Evolutionary conservation across 192 early-diverging fungal species (phyloP), one percentile per base, ranked within the genome.

Genomic region (Coemansia sp.): DNA sequence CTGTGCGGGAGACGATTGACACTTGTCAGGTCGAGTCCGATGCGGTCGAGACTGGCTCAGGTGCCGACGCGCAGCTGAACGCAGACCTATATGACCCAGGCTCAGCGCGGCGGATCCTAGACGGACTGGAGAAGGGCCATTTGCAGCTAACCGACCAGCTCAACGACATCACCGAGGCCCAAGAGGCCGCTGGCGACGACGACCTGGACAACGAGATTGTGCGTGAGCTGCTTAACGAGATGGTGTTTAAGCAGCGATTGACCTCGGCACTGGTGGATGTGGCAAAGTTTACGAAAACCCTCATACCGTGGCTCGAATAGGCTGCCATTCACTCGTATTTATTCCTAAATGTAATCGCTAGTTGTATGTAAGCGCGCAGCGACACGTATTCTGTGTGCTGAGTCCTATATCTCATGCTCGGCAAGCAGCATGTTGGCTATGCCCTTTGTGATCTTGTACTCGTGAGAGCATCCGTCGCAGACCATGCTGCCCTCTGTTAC

Each of bases 361-460:
- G 24, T n/a, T 38, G n/a, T 14, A 8, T 37, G 32, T 15, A 20
- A 38, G 8, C 15, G 3, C 20, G 4, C 15, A 11, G 4, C 56
- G 24, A 36, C 24, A 25, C 29, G 31, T 19, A 31, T 15, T 58
- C 31, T 58, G 24, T 37, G 24, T 45, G 15, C 19, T 19, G 20
- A 35, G 14, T 27, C 61, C 78, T 65, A 58, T 58, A 63, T 87
- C 73, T 94, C 93, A 59, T 89, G 87, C 68, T 94, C 93, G 24
- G 86, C 87, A 43, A 94, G 81, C 11, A 94, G 85, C 93, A 95
- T 95, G 74, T 94, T 94, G 47, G 97, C 95, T 64, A 99, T 93
- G 31, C 95, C 94, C 70, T 97, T 92, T 47, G 88, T 92, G 74
- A 99, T 94, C 51, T 89, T 87, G 79, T 94, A 99, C 25, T 93